Percentiles rank a stretch among this genome's conserved stretches.
phyloP scores from a whole-genome alignment of 805 yeast genomes.

The Metschnikowia koreensis region DNA sequence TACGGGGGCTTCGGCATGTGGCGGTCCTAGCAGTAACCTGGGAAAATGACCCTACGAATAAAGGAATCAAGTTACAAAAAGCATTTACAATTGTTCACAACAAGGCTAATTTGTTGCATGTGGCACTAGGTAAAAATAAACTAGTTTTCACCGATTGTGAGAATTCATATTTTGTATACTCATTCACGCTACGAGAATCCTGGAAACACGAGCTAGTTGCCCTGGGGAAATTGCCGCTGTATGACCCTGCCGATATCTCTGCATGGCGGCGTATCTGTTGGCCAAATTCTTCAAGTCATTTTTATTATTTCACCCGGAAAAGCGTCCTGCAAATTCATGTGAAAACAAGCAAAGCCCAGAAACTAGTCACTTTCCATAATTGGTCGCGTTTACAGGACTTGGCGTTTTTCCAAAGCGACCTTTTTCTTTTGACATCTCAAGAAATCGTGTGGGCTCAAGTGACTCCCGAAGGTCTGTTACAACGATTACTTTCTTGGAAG shows the following conservation, averaged over 20 bases:
- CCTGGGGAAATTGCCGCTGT: background rate
- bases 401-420: constrained; percentile 22
- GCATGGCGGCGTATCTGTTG: constrained; percentile 12
- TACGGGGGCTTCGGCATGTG: constrained; percentile 12
- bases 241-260: constrained; percentile 13
- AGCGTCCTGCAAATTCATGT: constrained; percentile 3
- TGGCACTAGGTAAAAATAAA: constrained; percentile 2
- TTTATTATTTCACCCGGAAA: constrained; percentile 9
- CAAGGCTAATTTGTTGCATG: constrained; percentile 1
- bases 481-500: constrained; percentile 65
- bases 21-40: constrained; percentile 10
- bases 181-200: background rate
- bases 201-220: constrained; percentile 5
- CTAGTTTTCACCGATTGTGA: constrained; percentile 8
- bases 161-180: constrained; percentile 4
- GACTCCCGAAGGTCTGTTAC: constrained; percentile 26
- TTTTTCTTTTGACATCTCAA: constrained; percentile 61
- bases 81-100: constrained; percentile 4
- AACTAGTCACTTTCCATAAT: constrained; percentile 12
- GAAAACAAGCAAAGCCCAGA: background rate
- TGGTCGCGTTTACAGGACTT: constrained; percentile 19
- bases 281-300: constrained; percentile 4
- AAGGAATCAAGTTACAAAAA: constrained; percentile 3
- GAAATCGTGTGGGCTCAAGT: constrained; percentile 57
- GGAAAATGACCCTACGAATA: constrained; percentile 10